Percentiles rank a stretch among this genome's conserved stretches.
These are phyloP conservation scores for Xylaria sp. DNA, from an alignment of 2,329 filamentous ascomycete species.

Conservation along the genomic window DNA sequence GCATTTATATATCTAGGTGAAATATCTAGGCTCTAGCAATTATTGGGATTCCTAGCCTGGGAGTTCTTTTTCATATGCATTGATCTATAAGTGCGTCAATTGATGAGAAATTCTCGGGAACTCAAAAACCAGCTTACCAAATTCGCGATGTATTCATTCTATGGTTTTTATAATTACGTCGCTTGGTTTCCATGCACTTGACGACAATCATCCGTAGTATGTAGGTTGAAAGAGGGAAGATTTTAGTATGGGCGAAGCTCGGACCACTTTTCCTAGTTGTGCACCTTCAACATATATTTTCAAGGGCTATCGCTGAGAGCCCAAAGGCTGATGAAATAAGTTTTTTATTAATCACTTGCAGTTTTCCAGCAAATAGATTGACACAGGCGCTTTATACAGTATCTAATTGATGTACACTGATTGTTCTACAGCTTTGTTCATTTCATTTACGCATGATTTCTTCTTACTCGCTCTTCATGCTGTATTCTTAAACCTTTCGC, in stretches of 20 bases:
- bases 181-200: not conserved
- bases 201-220: not conserved
- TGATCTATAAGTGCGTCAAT: not conserved
- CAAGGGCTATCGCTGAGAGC: not conserved
- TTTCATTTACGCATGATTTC: slow-evolving; percentile 25
- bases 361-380: not conserved
- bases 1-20: slow-evolving; percentile 19
- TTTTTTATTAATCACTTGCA: not conserved
- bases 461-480: slow-evolving; percentile 35
- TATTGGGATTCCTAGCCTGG: not conserved
- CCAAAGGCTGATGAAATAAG: not conserved
- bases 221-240: slow-evolving; percentile 24
- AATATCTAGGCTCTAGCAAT: not conserved
- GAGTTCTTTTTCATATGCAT: not conserved
- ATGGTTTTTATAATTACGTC: not conserved
- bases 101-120: not conserved
- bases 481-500: slow-evolving; percentile 52
- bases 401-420: slow-evolving; percentile 28
- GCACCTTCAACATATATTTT: not conserved
- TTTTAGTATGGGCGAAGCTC: slow-evolving; percentile 30
- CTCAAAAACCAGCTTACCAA: not conserved
- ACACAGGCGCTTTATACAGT: slow-evolving; percentile 5
- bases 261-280: slow-evolving; percentile 28
- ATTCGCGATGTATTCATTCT: not conserved
- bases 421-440: slow-evolving; percentile 28